A percentile compares a stretch with the other conserved stretches of the same genome.
phyloP scores from a whole-genome alignment of 2,329 filamentous ascomycete species.

The Pseudogymnoascus sp. region DNA sequence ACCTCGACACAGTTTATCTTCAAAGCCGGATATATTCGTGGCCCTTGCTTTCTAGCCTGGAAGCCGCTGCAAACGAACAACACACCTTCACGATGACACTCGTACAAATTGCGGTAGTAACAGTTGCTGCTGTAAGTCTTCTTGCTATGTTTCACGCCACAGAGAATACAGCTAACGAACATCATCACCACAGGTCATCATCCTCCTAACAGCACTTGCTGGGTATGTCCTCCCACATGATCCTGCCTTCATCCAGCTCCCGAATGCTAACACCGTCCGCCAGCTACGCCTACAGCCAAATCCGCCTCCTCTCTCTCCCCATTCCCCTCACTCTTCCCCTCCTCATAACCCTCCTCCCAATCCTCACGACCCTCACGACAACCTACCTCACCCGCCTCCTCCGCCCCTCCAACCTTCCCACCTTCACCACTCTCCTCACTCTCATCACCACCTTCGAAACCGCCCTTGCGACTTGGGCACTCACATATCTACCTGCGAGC shows the following conservation, averaged over 20 bases:
- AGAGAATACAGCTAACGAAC: not conserved
- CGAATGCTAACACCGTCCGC: not conserved
- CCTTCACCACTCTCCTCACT: constrained; percentile 27
- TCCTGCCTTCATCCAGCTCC: too few species aligned
- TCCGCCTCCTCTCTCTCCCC: constrained; percentile 26
- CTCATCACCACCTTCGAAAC: constrained; percentile 31
- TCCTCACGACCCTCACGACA: constrained; percentile 27
- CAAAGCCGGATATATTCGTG: not conserved
- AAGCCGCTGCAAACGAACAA: not conserved
- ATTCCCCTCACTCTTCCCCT: constrained; percentile 27
- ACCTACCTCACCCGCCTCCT: constrained; percentile 1
- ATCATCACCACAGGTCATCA: constrained; percentile 22
- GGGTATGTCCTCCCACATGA: constrained; percentile 20
- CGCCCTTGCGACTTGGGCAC: constrained; percentile 26
- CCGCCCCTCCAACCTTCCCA: not conserved
- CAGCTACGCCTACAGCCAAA: constrained; percentile 28
- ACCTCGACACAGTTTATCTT: not conserved
- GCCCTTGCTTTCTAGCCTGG: not conserved
- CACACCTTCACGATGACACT: not conserved
- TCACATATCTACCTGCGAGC: constrained; percentile 28
- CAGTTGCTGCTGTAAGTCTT: not conserved
- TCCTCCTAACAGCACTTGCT: constrained; percentile 25
- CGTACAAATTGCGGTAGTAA: not conserved
- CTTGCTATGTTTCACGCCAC: not conserved
- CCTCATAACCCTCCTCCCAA: constrained; percentile 27